Conservation (phyloP, 106 monocot genomes). For the Ottelia alismoides region DNA sequence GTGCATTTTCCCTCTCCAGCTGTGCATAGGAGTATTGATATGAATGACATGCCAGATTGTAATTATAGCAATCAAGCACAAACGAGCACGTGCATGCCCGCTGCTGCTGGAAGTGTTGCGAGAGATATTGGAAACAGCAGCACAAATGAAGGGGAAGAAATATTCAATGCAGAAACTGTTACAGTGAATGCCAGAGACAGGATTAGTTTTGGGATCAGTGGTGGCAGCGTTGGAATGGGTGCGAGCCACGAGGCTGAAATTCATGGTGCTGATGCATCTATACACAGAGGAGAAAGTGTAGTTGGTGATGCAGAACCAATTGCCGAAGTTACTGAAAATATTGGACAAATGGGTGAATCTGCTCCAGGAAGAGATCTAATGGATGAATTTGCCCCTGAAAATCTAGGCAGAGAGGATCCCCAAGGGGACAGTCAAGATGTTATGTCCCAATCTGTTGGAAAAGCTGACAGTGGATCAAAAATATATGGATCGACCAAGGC, state of each 20-base stretch:
- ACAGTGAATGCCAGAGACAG: constrained; percentile 63
- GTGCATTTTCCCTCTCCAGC: constrained; percentile 45
- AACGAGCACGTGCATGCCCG: constrained; percentile 61
- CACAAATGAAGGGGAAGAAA: constrained; percentile 81
- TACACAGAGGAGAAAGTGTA: constrained; percentile 47
- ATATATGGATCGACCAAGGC: constrained; percentile 77
- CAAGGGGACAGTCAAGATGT: constrained; percentile 95
- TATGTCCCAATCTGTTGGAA: constrained; percentile 64
- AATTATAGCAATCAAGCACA: constrained; percentile 84
- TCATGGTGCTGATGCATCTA: constrained; percentile 69
- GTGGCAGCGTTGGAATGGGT: constrained; percentile 95
- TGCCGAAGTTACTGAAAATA: constrained; percentile 79
- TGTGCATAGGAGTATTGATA: constrained; percentile 33
- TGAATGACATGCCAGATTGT: constrained; percentile 46
- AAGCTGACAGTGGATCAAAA: constrained; percentile 94
- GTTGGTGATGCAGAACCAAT: constrained; percentile 68
- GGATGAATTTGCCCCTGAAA: constrained; percentile 85
- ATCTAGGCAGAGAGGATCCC: constrained; percentile 55
- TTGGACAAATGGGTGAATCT: constrained; percentile 92
- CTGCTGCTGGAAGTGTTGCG: constrained; percentile 61
- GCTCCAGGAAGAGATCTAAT: constrained; percentile 70
- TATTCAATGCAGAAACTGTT: constrained; percentile 72
- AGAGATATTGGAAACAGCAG: constrained; percentile 81
- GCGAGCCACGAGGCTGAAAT: constrained; percentile 99
- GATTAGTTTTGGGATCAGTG: constrained; percentile 90